A percentile compares a stretch with the other conserved stretches of the same genome.
Evolutionary conservation across 805 yeast genomes (phyloP).

Genomic region (Ogataea wickerhamii): DNA sequence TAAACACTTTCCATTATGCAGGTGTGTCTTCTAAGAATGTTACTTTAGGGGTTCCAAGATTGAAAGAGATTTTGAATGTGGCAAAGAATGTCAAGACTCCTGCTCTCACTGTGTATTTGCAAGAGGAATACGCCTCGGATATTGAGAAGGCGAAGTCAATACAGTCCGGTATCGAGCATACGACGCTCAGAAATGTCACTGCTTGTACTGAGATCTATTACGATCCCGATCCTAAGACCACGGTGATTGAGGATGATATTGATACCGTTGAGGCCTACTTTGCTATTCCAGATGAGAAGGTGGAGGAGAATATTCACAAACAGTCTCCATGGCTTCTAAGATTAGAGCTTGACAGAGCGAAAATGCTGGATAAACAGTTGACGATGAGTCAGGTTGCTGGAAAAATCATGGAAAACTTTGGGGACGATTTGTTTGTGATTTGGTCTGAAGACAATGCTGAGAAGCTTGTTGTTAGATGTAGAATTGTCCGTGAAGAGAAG

Average conservation of each 20-base stretch:
- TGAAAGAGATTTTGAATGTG: conserved; percentile 95
- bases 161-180: conserved; percentile 96
- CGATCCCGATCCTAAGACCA: conserved; percentile 96
- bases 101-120: conserved; percentile 90
- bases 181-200: conserved; percentile 90
- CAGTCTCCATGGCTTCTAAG: conserved; percentile 98
- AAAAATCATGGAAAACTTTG: conserved; percentile 86
- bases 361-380: conserved; percentile 96
- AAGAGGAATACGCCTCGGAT: conserved; percentile 75
- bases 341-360: conserved; percentile 95
- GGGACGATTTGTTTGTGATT: conserved; percentile 92
- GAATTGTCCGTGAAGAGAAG: conserved; percentile 96
- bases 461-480: conserved; percentile 93
- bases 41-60: conserved; percentile 95
- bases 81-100: conserved; percentile 99
- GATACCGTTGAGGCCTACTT: conserved; percentile 97
- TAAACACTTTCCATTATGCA: conserved; percentile 96
- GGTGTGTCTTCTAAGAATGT: conserved; percentile 97
- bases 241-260: conserved; percentile 94
- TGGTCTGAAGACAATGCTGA: conserved; percentile 99
- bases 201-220: conserved; percentile 96
- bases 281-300: conserved; percentile 96
- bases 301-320: conserved; percentile 86
- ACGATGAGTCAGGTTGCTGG: conserved; percentile 98
- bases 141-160: conserved; percentile 92